Base-by-base conservation (phyloP, 768 basidiomycete genomes). In the Cystofilobasidium bisporidii region DNA sequence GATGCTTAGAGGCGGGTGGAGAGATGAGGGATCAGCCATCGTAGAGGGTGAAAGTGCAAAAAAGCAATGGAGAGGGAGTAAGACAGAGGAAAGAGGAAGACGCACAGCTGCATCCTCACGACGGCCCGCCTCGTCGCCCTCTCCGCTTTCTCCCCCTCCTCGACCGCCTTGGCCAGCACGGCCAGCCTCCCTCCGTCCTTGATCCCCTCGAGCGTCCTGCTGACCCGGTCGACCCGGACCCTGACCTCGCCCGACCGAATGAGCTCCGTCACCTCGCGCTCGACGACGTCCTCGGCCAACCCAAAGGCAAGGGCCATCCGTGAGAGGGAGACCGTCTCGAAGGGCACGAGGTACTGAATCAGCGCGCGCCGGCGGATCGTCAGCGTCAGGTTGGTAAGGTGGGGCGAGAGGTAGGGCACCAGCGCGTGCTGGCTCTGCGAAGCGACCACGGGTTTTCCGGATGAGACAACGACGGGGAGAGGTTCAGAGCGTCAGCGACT, bases 301-400 rank as follows among this genome's bases (percentile, higher is more conserved):
- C 91, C 92, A 73, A 97, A 94, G 14, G 91, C 90, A 2, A 78
- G 75, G 43, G 87, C 85, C 89, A 96, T 93, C 41, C 87, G 83
- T 50, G 86, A 85, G 33, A 97, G 82, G 50, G 84, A 82, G 75
- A 96, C 89, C 12, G 88, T 84, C 32, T 87, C 82, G 76, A 92
- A 98, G 0, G 93, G 93, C 72, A 86, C 83, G 80, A 96, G 91
- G 78, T 93, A 97, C 58, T 91, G 83, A n/a, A 84, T 80, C 59
- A 97, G 81, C 0, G 90, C 86, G 68, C 84, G 85, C 71, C 87
- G 85, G 47, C 84, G 85, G 76, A 97, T 87, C 36, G 84, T 80
- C 72, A 81, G 81, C 43, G 83, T 83, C 58, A 98, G 80, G 15
- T 82, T 81, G 61, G 77, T 71, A 45, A 91, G 81, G 73, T 96